phyloP scores from a whole-genome alignment of 2,329 filamentous ascomycete species.

The Botrytis galanthina region DNA sequence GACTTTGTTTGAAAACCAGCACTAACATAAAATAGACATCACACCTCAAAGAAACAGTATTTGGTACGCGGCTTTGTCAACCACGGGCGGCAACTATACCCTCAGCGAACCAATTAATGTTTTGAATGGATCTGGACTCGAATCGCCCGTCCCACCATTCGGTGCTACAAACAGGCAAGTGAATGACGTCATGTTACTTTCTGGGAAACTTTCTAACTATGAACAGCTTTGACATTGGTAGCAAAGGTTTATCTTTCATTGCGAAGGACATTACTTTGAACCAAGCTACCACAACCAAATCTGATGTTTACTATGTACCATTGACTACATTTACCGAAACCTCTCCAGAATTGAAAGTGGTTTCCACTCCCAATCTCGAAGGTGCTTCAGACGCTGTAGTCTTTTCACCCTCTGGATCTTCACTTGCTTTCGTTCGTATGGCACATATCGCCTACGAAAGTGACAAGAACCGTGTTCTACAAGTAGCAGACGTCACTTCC shows the following conservation, averaged over 20 bases:
- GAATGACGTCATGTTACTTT: not conserved
- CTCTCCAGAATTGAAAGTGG: conserved; percentile 20
- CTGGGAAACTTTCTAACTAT: not conserved
- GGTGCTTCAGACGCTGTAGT: conserved; percentile 42
- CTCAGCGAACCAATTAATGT: conserved; percentile 33
- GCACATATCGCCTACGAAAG: conserved; percentile 71
- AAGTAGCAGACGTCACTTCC: conserved; percentile 58
- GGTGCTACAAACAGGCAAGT: conserved; percentile 29
- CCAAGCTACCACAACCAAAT: conserved; percentile 30
- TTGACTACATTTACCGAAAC: conserved; percentile 29
- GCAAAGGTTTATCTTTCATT: conserved; percentile 28
- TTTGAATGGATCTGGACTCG: conserved; percentile 31
- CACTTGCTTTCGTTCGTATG: conserved; percentile 76
- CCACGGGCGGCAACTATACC: conserved; percentile 24
- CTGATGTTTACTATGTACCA: conserved; percentile 29
- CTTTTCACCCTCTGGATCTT: conserved; percentile 69
- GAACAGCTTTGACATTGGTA: conserved; percentile 28
- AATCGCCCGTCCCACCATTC: conserved; percentile 30
- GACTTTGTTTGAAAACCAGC: not conserved
- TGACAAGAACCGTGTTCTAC: conserved; percentile 67
- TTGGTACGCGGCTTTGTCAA: conserved; percentile 32
- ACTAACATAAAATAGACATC: conserved; percentile 23
- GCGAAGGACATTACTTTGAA: conserved; percentile 30
- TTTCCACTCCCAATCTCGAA: conserved; percentile 29
- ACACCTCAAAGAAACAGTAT: conserved; percentile 30